Conservation (phyloP, 306 rosid genomes). For the Benincasa hispida region DNA sequence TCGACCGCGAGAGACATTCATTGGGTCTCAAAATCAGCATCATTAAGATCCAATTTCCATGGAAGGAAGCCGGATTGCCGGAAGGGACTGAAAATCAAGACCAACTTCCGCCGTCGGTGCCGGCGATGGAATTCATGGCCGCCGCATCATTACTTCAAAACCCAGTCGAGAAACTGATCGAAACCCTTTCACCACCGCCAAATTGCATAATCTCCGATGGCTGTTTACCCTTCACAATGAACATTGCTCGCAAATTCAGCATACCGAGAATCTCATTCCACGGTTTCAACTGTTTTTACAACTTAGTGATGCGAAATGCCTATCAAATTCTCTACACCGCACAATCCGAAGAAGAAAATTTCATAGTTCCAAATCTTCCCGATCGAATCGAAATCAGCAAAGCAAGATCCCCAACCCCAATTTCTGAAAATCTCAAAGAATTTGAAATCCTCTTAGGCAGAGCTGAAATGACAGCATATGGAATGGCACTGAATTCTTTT, state of each 20-base stretch:
- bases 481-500: slow-evolving; percentile 36
- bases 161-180: not conserved
- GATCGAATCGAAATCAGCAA: slow-evolving; percentile 23
- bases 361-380: slow-evolving; percentile 25
- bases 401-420: slow-evolving; percentile 6
- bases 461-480: slow-evolving; percentile 36
- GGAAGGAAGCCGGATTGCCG: slow-evolving; percentile 11
- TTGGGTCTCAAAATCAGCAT: not conserved
- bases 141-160: not conserved
- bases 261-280: slow-evolving; percentile 20
- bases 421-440: not conserved
- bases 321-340: not conserved
- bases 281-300: slow-evolving; percentile 25
- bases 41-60: not conserved
- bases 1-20: not conserved
- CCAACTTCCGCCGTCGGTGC: not conserved
- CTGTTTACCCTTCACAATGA: slow-evolving; percentile 27
- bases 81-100: slow-evolving; percentile 15
- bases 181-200: slow-evolving; percentile 1
- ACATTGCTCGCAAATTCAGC: slow-evolving; percentile 6
- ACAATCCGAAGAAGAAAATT: slow-evolving; percentile 11
- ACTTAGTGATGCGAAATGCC: not conserved
- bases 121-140: not conserved
- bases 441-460: not conserved
- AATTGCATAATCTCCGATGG: slow-evolving; percentile 18